Evolutionary conservation across 768 basidiomycete genomes (phyloP).

Genomic region (Asterophora parasitica): DNA sequence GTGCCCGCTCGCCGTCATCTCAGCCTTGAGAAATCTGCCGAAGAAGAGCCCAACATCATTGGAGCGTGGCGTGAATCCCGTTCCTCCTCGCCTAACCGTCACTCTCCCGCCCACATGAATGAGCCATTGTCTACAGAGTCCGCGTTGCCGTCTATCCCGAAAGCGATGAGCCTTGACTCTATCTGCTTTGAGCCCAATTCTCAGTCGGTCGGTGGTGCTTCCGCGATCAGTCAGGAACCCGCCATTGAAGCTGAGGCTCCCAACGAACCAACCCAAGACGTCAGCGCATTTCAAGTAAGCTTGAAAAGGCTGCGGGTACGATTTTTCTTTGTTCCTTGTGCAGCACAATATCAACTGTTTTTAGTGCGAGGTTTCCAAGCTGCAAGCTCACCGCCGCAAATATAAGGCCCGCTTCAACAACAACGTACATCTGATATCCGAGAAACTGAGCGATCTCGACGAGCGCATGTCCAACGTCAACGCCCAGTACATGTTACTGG

Average conservation of each 20-base stretch:
- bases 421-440: slow-evolving; percentile 34
- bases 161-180: slow-evolving; percentile 14
- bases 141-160: slow-evolving; percentile 3
- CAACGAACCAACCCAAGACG: neutral
- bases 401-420: slow-evolving; percentile 39
- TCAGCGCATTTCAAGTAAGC: slow-evolving; percentile 10
- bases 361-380: slow-evolving; percentile 33
- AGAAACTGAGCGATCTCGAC: slow-evolving; percentile 36
- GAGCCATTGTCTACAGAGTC: neutral
- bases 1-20: slow-evolving; percentile 14
- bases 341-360: slow-evolving; percentile 2
- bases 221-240: neutral
- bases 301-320: slow-evolving; percentile 19
- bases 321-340: neutral
- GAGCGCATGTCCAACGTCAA: slow-evolving; percentile 35
- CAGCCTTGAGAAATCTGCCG: slow-evolving; percentile 8
- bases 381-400: slow-evolving; percentile 35
- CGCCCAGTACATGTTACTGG: slow-evolving; percentile 29
- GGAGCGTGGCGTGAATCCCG: slow-evolving; percentile 41
- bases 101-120: neutral
- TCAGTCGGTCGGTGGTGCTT: neutral
- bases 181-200: slow-evolving; percentile 10
- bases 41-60: slow-evolving; percentile 34
- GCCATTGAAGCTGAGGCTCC: neutral
- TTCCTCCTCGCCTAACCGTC: slow-evolving; percentile 24